A percentile compares a stretch with the other conserved stretches of the same genome.
phyloP scores from a whole-genome alignment of 1,139 yeast species.

The Waltiozyma sp. region DNA sequence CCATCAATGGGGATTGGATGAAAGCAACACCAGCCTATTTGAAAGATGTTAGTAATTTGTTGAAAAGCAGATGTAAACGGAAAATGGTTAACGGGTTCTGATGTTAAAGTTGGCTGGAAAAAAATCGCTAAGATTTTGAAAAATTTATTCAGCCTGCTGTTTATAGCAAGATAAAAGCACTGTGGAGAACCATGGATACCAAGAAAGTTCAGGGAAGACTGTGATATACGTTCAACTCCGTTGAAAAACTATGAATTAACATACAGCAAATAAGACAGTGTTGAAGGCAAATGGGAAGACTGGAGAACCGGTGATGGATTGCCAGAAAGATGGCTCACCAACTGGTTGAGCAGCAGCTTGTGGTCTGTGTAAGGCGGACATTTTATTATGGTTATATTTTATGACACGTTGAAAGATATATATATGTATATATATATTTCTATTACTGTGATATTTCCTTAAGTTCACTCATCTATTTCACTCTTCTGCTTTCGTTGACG shows the following conservation, averaged over 20 bases:
- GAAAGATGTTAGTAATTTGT: neutral
- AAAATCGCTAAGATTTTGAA: too few relatives aligned
- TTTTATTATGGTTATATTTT: neutral
- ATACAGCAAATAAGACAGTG: conserved; percentile 46
- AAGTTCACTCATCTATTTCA: too few relatives aligned
- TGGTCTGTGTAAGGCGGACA: conserved; percentile 6
- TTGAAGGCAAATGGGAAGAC: conserved; percentile 53
- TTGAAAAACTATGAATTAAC: conserved; percentile 8
- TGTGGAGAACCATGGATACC: too few relatives aligned
- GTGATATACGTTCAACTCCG: neutral
- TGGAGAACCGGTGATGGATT: conserved; percentile 50
- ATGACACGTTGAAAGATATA: too few relatives aligned
- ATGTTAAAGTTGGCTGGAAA: conserved; percentile 15
- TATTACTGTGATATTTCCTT: too few relatives aligned
- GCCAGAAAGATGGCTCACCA: conserved; percentile 29
- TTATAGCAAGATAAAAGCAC: too few relatives aligned
- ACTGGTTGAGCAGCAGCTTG: conserved; percentile 12
- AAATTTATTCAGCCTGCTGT: too few relatives aligned
- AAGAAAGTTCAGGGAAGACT: too few relatives aligned
- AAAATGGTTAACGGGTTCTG: neutral
- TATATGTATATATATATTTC: too few relatives aligned
- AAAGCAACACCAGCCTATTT: conserved; percentile 55
- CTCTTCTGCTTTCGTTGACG: too few relatives aligned
- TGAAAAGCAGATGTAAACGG: neutral
- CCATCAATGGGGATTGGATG: conserved; percentile 72